A percentile compares a stretch with the other conserved stretches of the same genome.
These are phyloP conservation scores for Trichoderma sp. DNA, from an alignment of 2,329 filamentous ascomycete genomes.

Conservation along the genomic window DNA sequence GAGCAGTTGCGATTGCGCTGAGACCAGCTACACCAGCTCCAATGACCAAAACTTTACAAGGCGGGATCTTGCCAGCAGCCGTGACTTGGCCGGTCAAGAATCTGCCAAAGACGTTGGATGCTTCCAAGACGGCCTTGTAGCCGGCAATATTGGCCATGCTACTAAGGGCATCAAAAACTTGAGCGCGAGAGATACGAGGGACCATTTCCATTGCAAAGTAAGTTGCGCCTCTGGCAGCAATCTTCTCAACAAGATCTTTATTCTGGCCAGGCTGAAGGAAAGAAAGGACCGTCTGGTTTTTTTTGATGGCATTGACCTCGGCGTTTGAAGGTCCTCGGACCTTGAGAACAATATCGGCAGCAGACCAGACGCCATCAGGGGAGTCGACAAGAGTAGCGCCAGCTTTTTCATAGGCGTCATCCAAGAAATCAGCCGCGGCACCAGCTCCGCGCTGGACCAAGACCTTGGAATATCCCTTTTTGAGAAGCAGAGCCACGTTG, in stretches of 20 bases:
- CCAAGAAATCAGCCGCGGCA: constrained; percentile 73
- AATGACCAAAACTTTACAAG: constrained; percentile 87
- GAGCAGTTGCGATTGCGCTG: constrained; percentile 84
- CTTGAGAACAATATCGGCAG: constrained; percentile 81
- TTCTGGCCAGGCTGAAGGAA: constrained; percentile 85
- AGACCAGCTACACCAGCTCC: constrained; percentile 87
- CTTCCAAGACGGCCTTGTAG: constrained; percentile 89
- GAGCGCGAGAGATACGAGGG: constrained; percentile 84
- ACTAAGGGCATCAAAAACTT: constrained; percentile 85
- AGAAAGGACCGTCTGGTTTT: constrained; percentile 76
- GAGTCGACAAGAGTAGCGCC: constrained; percentile 77
- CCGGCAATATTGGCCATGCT: constrained; percentile 95
- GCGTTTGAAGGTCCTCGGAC: constrained; percentile 74
- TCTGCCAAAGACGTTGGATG: constrained; percentile 85
- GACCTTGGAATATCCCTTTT: constrained; percentile 80
- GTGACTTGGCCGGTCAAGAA: constrained; percentile 90
- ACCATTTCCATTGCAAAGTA: constrained; percentile 93
- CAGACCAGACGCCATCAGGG: constrained; percentile 69
- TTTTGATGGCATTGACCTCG: constrained; percentile 70
- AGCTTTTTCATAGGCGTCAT: constrained; percentile 75
- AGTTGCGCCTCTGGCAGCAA: constrained; percentile 72
- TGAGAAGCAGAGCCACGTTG: constrained; percentile 79
- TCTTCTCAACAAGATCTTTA: constrained; percentile 70
- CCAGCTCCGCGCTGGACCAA: constrained; percentile 84
- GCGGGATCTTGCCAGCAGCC: constrained; percentile 86